Base-by-base conservation (phyloP, 1,284 basidiomycete genomes). In the Microbotryum silenes-acaulis region DNA sequence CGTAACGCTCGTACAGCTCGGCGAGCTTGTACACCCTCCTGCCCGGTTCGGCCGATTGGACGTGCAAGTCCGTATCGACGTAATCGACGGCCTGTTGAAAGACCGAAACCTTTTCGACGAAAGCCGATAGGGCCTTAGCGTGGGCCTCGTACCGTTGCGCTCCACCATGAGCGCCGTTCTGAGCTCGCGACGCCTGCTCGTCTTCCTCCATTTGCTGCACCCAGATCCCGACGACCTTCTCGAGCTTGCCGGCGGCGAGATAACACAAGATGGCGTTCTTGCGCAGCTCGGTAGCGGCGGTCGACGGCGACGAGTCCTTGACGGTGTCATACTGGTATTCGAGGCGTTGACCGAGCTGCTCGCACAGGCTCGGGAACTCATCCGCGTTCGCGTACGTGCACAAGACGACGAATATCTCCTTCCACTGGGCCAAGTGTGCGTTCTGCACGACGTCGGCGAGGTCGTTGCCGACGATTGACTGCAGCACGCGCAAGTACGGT, bases 51-150 rank as follows among this genome's bases (percentile, higher is more conserved):
- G 77, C 77, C 25, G 78, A 74, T 44, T 73, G 65, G 3, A 64
- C 63, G 14, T 76, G 71, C 25, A 97, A 79, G 68, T 96, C 92
- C 42, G 80, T 77, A 74, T 98, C 94, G 65, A 85, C 81, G 75
- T 97, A 98, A 46, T 82, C 83, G 57, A 90, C 89, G 0, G 94
- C 94, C 59, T 84, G 82, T 65, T 89, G 86, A 83, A 98, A 98
- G 48, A 96, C 85, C 1, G 90, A 86, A 49, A 97, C 91, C 78
- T 98, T 98, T 77, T 98, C 94, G 72, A 97, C 84, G 77, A 98
- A 94, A 0, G 87, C 87, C 76, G 97, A 92, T 42, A 98, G 78
- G 1, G 93, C 91, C 54, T 86, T 82, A 0, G 88, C 91, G 72
- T 94, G 92, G 0, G 88, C 86, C 9, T 90, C 85, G 75, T 93